Base-by-base conservation (phyloP, 2,329 filamentous ascomycete genomes). In the Colletotrichum shisoi region DNA sequence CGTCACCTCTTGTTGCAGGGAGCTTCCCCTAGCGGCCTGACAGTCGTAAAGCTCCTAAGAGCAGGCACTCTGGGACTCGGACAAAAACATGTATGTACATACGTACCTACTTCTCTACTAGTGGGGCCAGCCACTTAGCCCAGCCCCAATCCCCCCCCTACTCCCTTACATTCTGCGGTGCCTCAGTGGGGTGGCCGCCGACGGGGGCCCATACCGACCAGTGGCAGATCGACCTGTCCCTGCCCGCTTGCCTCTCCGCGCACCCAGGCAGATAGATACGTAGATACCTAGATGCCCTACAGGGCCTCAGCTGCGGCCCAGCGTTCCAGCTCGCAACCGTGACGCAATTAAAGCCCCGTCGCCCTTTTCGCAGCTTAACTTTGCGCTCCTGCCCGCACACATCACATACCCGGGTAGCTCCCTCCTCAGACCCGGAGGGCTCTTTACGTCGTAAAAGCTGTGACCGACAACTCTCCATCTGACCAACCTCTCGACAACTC, bases 271-370 rank as follows among this genome's bases (percentile, higher is more conserved):
- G n/a, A n/a, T 31, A 31, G 27, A 31, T 31, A 31, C 27, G 6
- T 31, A 31, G 27, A 8, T 31, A 31, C 27, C 27, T 31, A 31
- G 27, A 31, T 31, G 7, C 27, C 54, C 21, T 48, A 31, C 45
- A 15, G 27, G 61, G 37, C 40, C 48, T 21, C 37, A 37, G 48
- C 59, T n/a, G 31, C 59, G 37, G 9, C 39, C 13, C 48, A 37
- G 27, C 15, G 27, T 48, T 21, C 59, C 53, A 63, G 31, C 56
- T 56, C 53, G 31, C 27, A 58, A 46, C 61, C 57, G 65, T 68
- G 65, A 68, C 65, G 65, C 65, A 68, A 68, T 68, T 51, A 60
- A 57, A 65, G 61, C 42, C 65, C 64, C 56, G 54, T 60, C 42
- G 61, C 54, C 56, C 63, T 60, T 57, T 42, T 56, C 61, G 13